Evolutionary conservation across 768 basidiomycete genomes (phyloP).

Genomic region (Mycena albidolilacea): DNA sequence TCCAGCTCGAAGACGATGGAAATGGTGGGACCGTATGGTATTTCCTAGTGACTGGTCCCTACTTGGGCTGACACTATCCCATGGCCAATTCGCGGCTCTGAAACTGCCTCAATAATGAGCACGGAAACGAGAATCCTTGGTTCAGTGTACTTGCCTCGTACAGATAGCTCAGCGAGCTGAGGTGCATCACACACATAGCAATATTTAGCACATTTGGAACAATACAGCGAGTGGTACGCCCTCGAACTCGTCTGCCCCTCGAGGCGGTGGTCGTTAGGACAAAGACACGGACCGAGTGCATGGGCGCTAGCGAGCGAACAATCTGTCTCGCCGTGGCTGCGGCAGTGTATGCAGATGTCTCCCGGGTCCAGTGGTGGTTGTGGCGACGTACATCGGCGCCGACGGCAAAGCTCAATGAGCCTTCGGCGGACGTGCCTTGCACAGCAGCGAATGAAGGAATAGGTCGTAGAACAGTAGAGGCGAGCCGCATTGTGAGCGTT

Average conservation of each 20-base stretch:
- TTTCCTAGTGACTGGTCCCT: too few relatives aligned
- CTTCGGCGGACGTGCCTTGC: neutral
- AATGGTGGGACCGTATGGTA: too few relatives aligned
- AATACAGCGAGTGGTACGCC: slow-evolving; percentile 14
- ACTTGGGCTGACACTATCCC: too few relatives aligned
- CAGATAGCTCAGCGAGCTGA: neutral
- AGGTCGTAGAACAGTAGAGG: neutral
- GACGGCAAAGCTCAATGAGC: neutral
- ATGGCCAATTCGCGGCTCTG: too few relatives aligned
- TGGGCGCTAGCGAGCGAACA: neutral
- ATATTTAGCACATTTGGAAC: neutral
- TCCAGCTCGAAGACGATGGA: too few relatives aligned
- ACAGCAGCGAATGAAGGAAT: neutral
- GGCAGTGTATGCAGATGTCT: slow-evolving; percentile 1
- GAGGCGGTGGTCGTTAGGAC: slow-evolving; percentile 9
- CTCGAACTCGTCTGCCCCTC: slow-evolving; percentile 4
- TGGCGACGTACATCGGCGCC: too few relatives aligned
- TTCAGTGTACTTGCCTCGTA: neutral
- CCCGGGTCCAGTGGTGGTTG: neutral
- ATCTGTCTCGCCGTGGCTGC: neutral
- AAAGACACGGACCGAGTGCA: neutral
- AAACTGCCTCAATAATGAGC: too few relatives aligned
- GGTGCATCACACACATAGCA: slow-evolving; percentile 6
- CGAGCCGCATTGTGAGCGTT: neutral
- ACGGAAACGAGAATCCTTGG: too few relatives aligned